Evolutionary conservation across 805 yeast genomes (phyloP).

Genomic region (Candida ponderosae): DNA sequence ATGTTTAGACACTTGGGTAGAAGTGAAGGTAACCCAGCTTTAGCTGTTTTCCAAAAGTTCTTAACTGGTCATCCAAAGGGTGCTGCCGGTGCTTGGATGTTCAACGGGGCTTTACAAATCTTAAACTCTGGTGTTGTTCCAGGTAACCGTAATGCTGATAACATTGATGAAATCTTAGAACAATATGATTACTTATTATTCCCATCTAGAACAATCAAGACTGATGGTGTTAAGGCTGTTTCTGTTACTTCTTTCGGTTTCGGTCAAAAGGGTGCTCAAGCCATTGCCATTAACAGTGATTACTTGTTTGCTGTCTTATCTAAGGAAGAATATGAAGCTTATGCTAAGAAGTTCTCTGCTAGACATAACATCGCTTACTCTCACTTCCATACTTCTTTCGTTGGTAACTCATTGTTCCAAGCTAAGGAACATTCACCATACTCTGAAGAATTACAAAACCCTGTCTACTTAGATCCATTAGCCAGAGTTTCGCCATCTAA

Average conservation of each 20-base stretch:
- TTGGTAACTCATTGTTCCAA: conserved; percentile 83
- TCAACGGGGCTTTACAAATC: conserved; percentile 95
- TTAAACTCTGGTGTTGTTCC: conserved; percentile 91
- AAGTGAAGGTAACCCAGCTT: conserved; percentile 94
- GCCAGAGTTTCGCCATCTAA: conserved; percentile 41
- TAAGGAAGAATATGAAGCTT: conserved; percentile 60
- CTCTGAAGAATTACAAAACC: conserved; percentile 76
- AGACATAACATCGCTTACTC: conserved; percentile 90
- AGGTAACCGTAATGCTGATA: conserved; percentile 98
- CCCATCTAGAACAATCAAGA: conserved; percentile 89
- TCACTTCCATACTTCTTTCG: conserved; percentile 92
- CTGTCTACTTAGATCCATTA: conserved; percentile 93
- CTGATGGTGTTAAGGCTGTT: conserved; percentile 96
- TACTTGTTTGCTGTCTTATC: conserved; percentile 82
- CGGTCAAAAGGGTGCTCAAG: conserved; percentile 99
- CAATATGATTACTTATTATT: conserved; percentile 82
- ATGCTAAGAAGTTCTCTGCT: conserved; percentile 59
- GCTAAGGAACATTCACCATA: conserved; percentile 95
- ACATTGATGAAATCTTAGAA: conserved; percentile 77
- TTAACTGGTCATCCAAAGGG: conserved; percentile 99
- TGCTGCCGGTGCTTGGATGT: conserved; percentile 99
- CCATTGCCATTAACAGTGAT: conserved; percentile 85
- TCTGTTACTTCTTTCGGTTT: conserved; percentile 97
- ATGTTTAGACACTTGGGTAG: conserved; percentile 97
- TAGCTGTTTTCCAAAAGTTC: conserved; percentile 98